Percentiles rank a stretch among this genome's conserved stretches.
These are phyloP conservation scores for Rhodotorula sp. DNA, from an alignment of 1,284 basidiomycete species.

Conservation along the genomic window DNA sequence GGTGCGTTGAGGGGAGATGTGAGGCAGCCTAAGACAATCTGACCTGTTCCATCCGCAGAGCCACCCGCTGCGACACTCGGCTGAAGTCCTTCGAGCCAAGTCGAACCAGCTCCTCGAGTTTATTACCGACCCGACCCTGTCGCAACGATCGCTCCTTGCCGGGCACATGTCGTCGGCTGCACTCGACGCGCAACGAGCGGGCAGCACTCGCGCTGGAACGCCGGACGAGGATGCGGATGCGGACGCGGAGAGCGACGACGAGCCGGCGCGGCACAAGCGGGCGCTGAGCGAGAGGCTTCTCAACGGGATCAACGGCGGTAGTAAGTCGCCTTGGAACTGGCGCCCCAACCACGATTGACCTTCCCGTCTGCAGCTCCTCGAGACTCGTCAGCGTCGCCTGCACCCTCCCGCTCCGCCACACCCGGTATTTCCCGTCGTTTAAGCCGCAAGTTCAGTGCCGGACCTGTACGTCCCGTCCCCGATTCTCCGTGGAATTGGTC, in stretches of 20 bases:
- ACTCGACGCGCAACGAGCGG: conserved; percentile 5
- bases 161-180: conserved; percentile 9
- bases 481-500: rapidly evolving
- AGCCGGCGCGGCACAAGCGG: conserved; percentile 21
- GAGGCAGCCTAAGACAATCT: background rate
- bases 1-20: conserved; percentile 55
- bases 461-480: conserved; percentile 8
- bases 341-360: background rate
- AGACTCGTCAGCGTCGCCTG: conserved; percentile 33
- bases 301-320: conserved; percentile 31
- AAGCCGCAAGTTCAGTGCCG: conserved; percentile 22
- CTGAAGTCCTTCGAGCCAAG: conserved; percentile 70
- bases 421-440: conserved; percentile 9
- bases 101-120: conserved; percentile 79
- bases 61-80: conserved; percentile 78
- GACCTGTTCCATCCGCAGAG: conserved; percentile 49
- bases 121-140: conserved; percentile 67
- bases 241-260: conserved; percentile 39
- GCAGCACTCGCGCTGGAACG: conserved; percentile 21
- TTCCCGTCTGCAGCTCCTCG: conserved; percentile 8
- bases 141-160: conserved; percentile 24
- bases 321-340: background rate
- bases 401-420: conserved; percentile 9
- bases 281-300: conserved; percentile 26
- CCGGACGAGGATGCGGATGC: conserved; percentile 35